Conservation (phyloP, 2,329 filamentous ascomycete species). For the Pseudogymnoascus sp. region DNA sequence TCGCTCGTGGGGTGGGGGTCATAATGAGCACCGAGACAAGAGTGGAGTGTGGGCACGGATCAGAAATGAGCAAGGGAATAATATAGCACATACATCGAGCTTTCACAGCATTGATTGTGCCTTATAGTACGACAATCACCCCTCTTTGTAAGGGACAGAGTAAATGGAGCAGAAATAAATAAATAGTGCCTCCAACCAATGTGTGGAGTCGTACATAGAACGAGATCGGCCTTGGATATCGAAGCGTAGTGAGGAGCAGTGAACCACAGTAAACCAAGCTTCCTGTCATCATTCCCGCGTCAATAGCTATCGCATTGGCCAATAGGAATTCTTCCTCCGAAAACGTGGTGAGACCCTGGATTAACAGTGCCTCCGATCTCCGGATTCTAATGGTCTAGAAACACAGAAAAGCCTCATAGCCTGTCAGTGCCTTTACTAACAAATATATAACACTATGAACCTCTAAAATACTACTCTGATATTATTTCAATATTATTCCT, state of each 20-base stretch:
- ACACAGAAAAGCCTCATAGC: background rate
- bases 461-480: background rate
- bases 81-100: background rate
- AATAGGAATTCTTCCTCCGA: background rate
- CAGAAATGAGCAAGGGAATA: background rate
- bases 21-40: constrained; percentile 1
- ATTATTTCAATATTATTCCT: background rate
- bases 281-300: constrained; percentile 9
- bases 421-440: background rate
- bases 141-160: background rate
- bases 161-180: background rate
- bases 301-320: background rate
- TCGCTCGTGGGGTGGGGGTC: constrained; percentile 1
- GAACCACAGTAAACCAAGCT: background rate
- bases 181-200: background rate
- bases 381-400: background rate
- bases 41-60: background rate
- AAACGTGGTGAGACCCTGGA: constrained; percentile 8
- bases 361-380: background rate
- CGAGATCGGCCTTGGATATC: background rate
- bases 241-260: background rate
- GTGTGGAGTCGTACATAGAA: background rate
- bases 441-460: background rate
- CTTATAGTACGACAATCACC: background rate
- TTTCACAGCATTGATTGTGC: background rate